Evolutionary conservation across 768 basidiomycete genomes (phyloP).

Genomic region (Neoboletus magnificus): DNA sequence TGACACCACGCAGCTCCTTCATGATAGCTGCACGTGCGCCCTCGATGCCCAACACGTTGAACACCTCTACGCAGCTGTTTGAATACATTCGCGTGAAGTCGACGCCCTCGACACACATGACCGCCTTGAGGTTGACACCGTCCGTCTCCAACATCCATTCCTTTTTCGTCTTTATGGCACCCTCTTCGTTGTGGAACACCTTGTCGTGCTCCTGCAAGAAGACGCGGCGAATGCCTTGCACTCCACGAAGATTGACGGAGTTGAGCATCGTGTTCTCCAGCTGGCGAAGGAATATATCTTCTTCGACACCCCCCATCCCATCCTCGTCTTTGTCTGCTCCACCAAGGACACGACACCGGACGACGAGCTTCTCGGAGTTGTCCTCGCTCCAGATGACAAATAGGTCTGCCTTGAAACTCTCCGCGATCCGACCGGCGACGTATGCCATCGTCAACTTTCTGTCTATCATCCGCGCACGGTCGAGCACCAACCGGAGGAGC

Average conservation of each 20-base stretch:
- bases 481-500: conserved; percentile 94
- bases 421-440: conserved; percentile 89
- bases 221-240: conserved; percentile 84
- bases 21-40: conserved; percentile 93
- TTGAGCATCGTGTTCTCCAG: conserved; percentile 96
- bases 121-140: conserved; percentile 91
- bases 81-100: conserved; percentile 93
- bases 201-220: conserved; percentile 91
- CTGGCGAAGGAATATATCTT: conserved; percentile 94
- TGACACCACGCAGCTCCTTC: conserved; percentile 90
- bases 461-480: conserved; percentile 97
- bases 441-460: conserved; percentile 93
- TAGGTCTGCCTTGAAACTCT: conserved; percentile 92
- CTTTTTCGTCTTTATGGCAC: conserved; percentile 56
- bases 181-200: conserved; percentile 59
- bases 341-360: conserved; percentile 91
- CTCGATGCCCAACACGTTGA: conserved; percentile 94
- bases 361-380: conserved; percentile 94
- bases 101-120: conserved; percentile 93
- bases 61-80: conserved; percentile 94
- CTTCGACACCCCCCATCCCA: conserved; percentile 69
- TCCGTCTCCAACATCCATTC: conserved; percentile 99
- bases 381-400: conserved; percentile 99
- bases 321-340: conserved; percentile 85
- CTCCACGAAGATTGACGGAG: conserved; percentile 91